Base-by-base conservation (phyloP, 352 stramenopile genomes). In the Globisporangium mamillatum region DNA sequence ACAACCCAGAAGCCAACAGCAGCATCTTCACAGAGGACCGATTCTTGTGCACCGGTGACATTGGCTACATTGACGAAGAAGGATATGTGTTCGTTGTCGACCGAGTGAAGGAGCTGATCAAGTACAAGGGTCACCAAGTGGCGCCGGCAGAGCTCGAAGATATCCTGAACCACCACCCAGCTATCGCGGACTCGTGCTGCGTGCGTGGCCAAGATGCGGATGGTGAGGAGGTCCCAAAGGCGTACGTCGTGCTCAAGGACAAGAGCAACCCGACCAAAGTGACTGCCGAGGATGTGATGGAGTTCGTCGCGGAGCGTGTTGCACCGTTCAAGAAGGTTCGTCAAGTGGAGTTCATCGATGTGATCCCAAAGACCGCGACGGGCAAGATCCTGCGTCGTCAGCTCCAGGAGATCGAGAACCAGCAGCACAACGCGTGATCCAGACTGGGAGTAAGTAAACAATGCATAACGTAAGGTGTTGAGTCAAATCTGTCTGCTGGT, bases 51-150 rank as follows among this genome's bases (percentile, higher is more conserved):
- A 97, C 92, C 27, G 95, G 94, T 22, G 95, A 98, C 75, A 74
- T 98, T 22, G 91, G 82, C 22, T 88, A 93, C 68, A 93, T 98
- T 66, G 93, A 98, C 66, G 80, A 94, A 16, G 89, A 98, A 56
- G 93, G 91, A 0, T 97, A 81, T 69, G 85, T 98, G 29, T 97
- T 90, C 67, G 96, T 98, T 59, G 90, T 91, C 0, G 95, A 98
- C 73, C 77, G 93, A n/a, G 75, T 97, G 36, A 98, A 98, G 81
- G 93, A 98, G 74, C 78, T 98, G 48, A 98, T 98, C 77, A 98
- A 98, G 80, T 93, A 97, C 67, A 97, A 97, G 67, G 94, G 93
- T 1, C 93, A 94, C 60, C 92, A 96, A 73, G 80, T 98, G 14
- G 87, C 92, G 10, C 94, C 93, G 16, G 93, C 92, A 0, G 94